phyloP scores from a whole-genome alignment of 1,284 basidiomycete species.

The Irpex sp. region DNA sequence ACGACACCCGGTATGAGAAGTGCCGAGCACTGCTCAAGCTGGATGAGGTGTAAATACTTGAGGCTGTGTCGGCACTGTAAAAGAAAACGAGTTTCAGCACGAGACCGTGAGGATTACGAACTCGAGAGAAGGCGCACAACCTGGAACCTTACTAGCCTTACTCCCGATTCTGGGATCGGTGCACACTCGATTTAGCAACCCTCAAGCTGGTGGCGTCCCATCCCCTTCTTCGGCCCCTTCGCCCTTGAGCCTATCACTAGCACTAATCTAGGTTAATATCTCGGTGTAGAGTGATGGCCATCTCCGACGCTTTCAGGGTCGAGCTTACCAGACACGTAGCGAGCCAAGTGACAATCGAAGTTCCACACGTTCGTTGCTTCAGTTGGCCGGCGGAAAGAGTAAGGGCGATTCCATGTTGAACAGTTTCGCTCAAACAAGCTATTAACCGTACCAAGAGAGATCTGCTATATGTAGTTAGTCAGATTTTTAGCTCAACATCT shows the following conservation, averaged over 20 bases:
- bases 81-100: too few relatives aligned
- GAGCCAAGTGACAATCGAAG: background rate
- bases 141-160: background rate
- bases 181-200: background rate
- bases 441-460: background rate
- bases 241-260: background rate
- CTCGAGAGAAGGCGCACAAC: too few relatives aligned
- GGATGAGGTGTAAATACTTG: too few relatives aligned
- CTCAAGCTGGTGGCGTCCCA: background rate
- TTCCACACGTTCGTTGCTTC: too few relatives aligned
- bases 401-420: background rate
- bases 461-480: too few relatives aligned
- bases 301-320: background rate
- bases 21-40: too few relatives aligned
- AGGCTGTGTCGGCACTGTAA: too few relatives aligned
- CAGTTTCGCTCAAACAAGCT: background rate
- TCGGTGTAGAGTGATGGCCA: background rate
- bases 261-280: background rate
- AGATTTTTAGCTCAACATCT: too few relatives aligned
- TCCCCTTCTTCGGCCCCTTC: background rate
- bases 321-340: background rate
- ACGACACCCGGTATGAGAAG: too few relatives aligned
- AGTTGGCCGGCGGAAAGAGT: background rate
- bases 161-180: background rate
- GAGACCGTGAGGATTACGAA: too few relatives aligned